These are phyloP conservation scores for Torulaspora delbrueckii DNA, from an alignment of 805 yeast genomes.

Conservation along the genomic window DNA sequence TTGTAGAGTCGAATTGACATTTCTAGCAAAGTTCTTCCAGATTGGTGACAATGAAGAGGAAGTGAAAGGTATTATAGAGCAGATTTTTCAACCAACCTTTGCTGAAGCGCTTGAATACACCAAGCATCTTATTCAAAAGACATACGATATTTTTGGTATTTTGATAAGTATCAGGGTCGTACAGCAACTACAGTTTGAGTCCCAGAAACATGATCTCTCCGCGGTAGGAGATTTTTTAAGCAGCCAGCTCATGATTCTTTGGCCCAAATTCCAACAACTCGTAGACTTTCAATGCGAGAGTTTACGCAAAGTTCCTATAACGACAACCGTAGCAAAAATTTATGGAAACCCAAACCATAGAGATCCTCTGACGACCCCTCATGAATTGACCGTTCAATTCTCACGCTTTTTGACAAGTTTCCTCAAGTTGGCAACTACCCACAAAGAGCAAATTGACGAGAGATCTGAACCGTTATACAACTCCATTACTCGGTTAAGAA, in stretches of 20 bases:
- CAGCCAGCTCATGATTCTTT: slow-evolving; percentile 57
- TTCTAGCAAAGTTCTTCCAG: slow-evolving; percentile 66
- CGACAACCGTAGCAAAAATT: slow-evolving; percentile 31
- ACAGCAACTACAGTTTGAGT: slow-evolving; percentile 57
- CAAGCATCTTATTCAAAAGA: slow-evolving; percentile 36
- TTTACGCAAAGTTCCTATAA: slow-evolving; percentile 47
- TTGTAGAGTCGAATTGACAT: slow-evolving; percentile 68
- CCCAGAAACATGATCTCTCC: slow-evolving; percentile 67
- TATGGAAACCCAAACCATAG: slow-evolving; percentile 22
- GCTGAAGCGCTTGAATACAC: slow-evolving; percentile 47
- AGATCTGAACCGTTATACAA: slow-evolving; percentile 66
- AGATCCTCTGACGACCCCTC: slow-evolving; percentile 41
- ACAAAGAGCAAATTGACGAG: slow-evolving; percentile 29
- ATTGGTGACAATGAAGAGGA: slow-evolving; percentile 40
- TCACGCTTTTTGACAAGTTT: slow-evolving; percentile 68
- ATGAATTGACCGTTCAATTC: slow-evolving; percentile 72
- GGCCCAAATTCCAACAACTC: slow-evolving; percentile 82
- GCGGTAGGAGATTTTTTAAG: slow-evolving; percentile 63
- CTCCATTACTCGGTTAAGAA: slow-evolving; percentile 63
- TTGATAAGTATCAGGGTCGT: slow-evolving; percentile 67
- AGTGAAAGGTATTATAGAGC: slow-evolving; percentile 43
- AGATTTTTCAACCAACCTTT: slow-evolving; percentile 51
- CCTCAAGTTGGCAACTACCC: slow-evolving; percentile 47
- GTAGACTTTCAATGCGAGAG: slow-evolving; percentile 75
- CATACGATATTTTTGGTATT: slow-evolving; percentile 74